Percentiles rank a stretch among this genome's conserved stretches.
Conservation (phyloP, 1,284 basidiomycete genomes). For the Trichosporon coremiiforme region DNA sequence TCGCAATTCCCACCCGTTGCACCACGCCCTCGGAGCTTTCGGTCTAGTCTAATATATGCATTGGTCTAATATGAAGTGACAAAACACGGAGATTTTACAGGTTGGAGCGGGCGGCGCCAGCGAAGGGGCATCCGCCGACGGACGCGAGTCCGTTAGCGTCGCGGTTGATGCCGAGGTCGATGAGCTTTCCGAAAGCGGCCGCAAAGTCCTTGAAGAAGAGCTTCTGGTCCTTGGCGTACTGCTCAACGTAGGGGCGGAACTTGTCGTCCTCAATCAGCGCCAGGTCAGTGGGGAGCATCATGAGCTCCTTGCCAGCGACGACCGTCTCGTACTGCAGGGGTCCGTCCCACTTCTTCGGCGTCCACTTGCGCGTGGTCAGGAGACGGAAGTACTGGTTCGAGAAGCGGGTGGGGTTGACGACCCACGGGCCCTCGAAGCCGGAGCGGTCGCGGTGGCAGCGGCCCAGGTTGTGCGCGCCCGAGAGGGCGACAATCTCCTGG, state of each 20-base stretch:
- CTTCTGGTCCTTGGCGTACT: constrained; percentile 61
- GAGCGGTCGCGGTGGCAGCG: constrained; percentile 59
- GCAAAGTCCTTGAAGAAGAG: constrained; percentile 62
- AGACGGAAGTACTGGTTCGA: constrained; percentile 60
- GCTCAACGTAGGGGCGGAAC: constrained; percentile 57
- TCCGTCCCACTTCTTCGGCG: constrained; percentile 61
- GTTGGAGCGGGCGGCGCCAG: constrained; percentile 26
- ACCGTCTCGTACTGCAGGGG: constrained; percentile 59
- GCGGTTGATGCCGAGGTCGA: constrained; percentile 58
- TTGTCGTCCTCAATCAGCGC: constrained; percentile 55
- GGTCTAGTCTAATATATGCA: too few relatives aligned
- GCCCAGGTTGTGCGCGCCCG: constrained; percentile 61
- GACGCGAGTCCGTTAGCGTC: constrained; percentile 53
- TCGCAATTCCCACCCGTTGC: too few relatives aligned
- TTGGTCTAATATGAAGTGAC: not conserved
- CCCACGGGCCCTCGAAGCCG: constrained; percentile 58
- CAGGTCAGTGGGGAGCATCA: constrained; percentile 63
- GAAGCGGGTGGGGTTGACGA: constrained; percentile 59
- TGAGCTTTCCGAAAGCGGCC: constrained; percentile 55
- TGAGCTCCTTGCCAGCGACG: constrained; percentile 59
- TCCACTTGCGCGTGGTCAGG: constrained; percentile 60
- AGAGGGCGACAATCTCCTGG: constrained; percentile 62
- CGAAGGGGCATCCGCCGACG: constrained; percentile 53
- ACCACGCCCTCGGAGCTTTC: too few relatives aligned
- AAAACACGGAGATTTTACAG: not conserved